These are phyloP conservation scores for Inga oerstediana DNA, from an alignment of 306 rosid species.

Conservation along the genomic window DNA sequence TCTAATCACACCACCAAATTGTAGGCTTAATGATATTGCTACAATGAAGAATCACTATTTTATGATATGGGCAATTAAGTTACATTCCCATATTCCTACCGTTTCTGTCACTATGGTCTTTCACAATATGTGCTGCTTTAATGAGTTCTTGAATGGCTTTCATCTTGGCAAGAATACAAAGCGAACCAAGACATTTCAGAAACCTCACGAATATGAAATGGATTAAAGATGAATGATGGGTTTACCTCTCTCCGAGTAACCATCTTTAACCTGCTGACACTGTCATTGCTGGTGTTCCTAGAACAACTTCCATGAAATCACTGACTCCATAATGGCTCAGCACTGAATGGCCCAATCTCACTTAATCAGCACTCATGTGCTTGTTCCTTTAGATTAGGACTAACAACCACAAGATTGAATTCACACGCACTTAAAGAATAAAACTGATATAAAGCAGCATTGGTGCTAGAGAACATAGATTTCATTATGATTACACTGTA, in stretches of 20 bases:
- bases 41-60: neutral
- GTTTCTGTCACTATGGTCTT: slow-evolving; percentile 49
- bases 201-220: neutral
- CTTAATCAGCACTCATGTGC: neutral
- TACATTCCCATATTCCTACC: slow-evolving; percentile 35
- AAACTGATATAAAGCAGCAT: neutral
- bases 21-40: neutral
- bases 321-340: slow-evolving; percentile 23
- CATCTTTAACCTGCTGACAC: slow-evolving; percentile 20
- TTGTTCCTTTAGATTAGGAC: too few species aligned
- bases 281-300: neutral
- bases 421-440: neutral
- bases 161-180: slow-evolving; percentile 60
- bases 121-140: slow-evolving; percentile 51
- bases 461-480: neutral
- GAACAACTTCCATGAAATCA: neutral
- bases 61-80: neutral
- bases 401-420: neutral
- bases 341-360: neutral
- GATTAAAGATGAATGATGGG: neutral
- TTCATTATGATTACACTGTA: neutral
- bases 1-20: neutral
- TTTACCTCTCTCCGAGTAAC: slow-evolving; percentile 40
- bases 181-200: neutral
- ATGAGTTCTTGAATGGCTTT: slow-evolving; percentile 48